phyloP scores from a whole-genome alignment of 2,329 filamentous ascomycete species.

The Aureobasidium sp. region DNA sequence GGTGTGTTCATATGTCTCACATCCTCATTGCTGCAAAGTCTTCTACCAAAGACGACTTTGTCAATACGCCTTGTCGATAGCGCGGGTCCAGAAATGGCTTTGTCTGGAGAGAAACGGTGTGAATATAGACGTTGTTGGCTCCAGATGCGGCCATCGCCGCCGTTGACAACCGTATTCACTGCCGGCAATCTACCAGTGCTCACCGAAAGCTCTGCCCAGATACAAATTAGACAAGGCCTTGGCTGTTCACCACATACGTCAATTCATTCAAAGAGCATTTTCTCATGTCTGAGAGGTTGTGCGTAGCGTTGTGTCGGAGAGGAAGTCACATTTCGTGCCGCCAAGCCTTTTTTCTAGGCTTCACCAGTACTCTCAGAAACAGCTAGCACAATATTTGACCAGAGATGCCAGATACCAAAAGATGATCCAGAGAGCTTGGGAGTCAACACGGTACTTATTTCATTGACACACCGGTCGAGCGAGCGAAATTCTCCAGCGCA shows the following conservation, averaged over 20 bases:
- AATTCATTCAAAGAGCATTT: neutral
- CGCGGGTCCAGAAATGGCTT: neutral
- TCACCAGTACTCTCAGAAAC: neutral
- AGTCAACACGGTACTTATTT: neutral
- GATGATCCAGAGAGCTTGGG: neutral
- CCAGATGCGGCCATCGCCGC: slow-evolving; percentile 5
- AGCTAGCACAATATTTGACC: neutral
- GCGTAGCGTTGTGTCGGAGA: neutral
- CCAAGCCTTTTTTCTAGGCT: neutral
- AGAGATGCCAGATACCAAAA: neutral
- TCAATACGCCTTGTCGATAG: slow-evolving; percentile 11
- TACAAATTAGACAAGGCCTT: neutral
- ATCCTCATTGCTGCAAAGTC: neutral
- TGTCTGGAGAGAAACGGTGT: neutral
- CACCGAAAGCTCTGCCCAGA: neutral
- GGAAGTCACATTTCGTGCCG: neutral
- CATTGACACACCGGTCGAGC: neutral
- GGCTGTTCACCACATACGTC: neutral
- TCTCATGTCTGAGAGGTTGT: neutral
- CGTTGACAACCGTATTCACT: neutral
- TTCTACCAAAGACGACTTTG: neutral
- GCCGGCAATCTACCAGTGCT: neutral
- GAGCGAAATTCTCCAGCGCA: neutral
- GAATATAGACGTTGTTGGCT: slow-evolving; percentile 8
- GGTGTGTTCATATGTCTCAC: neutral